phyloP scores from a whole-genome alignment of 139 green algal genomes.

The Diplosphaera chodatii region DNA sequence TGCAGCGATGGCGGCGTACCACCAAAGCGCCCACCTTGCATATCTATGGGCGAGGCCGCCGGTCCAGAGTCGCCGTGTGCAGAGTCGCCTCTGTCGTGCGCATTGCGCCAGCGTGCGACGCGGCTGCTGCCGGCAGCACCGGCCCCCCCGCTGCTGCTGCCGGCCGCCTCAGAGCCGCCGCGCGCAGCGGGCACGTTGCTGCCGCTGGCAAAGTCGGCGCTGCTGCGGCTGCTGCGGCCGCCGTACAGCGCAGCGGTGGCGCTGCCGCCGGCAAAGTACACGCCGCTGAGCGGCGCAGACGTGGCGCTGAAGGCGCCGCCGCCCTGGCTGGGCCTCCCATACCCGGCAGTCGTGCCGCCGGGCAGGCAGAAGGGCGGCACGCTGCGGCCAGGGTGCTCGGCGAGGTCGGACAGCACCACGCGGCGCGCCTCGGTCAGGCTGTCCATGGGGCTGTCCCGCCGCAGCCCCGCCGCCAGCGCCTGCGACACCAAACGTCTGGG shows the following conservation, averaged over 20 bases:
- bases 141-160: too few relatives aligned
- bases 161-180: too few relatives aligned
- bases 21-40: not conserved
- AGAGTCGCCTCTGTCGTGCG: not conserved
- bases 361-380: not conserved
- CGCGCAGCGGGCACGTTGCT: too few relatives aligned
- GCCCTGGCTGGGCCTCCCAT: too few relatives aligned
- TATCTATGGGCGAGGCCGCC: not conserved
- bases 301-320: too few relatives aligned
- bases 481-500: too few relatives aligned
- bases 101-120: not conserved
- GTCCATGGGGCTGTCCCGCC: constrained; percentile 15
- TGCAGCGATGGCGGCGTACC: not conserved
- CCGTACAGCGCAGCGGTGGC: too few relatives aligned
- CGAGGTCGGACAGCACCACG: not conserved
- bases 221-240: not conserved
- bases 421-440: constrained; percentile 8
- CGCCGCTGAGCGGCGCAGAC: too few relatives aligned
- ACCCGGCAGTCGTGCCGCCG: too few relatives aligned
- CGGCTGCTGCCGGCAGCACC: too few relatives aligned
- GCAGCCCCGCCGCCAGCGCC: not conserved
- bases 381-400: not conserved
- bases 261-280: too few relatives aligned
- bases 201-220: too few relatives aligned
- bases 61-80: not conserved